Evolutionary conservation across 352 stramenopile genomes (phyloP).

Genomic region (Phytophthora parvispora): DNA sequence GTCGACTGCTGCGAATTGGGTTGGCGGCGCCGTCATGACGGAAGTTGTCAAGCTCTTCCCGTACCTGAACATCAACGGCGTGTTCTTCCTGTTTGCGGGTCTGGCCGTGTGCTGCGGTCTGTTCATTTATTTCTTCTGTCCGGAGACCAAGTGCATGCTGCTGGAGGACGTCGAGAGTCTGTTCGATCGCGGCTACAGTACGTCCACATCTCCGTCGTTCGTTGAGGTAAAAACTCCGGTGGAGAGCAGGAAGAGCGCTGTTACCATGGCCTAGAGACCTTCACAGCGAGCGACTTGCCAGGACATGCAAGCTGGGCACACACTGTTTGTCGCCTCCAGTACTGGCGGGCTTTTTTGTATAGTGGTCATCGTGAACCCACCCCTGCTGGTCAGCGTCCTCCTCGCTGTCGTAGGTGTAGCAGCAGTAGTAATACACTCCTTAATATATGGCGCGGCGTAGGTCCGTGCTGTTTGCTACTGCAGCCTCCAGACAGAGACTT

Average conservation of each 20-base stretch:
- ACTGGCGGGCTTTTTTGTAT: too few relatives aligned
- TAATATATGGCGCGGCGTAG: conserved; percentile 5
- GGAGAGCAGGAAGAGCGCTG: conserved; percentile 16
- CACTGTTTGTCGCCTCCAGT: too few relatives aligned
- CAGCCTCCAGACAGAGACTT: background rate
- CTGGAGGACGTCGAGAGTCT: conserved; percentile 39
- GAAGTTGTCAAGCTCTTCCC: conserved; percentile 41
- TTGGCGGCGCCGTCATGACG: conserved; percentile 51
- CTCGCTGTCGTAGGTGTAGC: background rate
- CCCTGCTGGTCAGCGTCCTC: too few relatives aligned
- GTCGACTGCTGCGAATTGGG: conserved; percentile 53
- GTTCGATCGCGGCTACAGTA: conserved; percentile 27
- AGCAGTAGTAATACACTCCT: conserved; percentile 2
- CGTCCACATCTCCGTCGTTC: conserved; percentile 29
- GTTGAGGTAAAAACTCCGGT: conserved; percentile 35
- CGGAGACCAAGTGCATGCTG: conserved; percentile 34
- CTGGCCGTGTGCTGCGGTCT: conserved; percentile 22
- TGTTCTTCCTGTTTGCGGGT: conserved; percentile 39
- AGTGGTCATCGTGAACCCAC: conserved; percentile 1
- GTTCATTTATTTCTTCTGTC: conserved; percentile 41
- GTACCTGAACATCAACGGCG: conserved; percentile 41
- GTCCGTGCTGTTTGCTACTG: background rate
- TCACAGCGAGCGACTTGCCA: background rate
- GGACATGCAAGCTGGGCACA: too few relatives aligned
- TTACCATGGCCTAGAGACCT: conserved; percentile 21